Base-by-base conservation (phyloP, 2,329 filamentous ascomycete genomes). In the Aspergillus sp. region DNA sequence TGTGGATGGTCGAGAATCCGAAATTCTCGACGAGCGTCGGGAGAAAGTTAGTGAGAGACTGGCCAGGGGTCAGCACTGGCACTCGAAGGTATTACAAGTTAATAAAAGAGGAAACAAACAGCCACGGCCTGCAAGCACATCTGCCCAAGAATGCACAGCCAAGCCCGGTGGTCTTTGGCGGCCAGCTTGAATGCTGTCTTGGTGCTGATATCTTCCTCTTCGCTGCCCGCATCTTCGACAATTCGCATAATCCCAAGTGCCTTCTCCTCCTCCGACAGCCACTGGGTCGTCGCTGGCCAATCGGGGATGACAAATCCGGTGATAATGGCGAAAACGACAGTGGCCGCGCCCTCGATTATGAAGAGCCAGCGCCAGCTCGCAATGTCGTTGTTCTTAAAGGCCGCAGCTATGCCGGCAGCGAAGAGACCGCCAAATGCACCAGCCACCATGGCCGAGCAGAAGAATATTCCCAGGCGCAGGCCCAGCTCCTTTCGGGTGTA, bases 301-400 rank as follows among this genome's bases (percentile, higher is more conserved):
- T 79, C 75, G 33, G 71, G 71, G 43, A 81, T 70, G 59, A 77
- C 61, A 45, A 85, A 83, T 70, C 80, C 84, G 12, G 84, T 76
- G 5, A 75, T 64, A 4, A 81, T 64, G 7, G 82, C 80, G 0
- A 80, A 47, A 2, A 80, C 50, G 7, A 84, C 70, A 0, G 82
- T 84, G 12, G 74, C 66, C 24, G 80, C 68, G 3, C 80, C 81
- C 65, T 84, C 80, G 5, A 77, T 66, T 44, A 81, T 78, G 64
- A 82, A 81, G 37, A 82, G 77, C 79, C 78, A 80, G 19, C 75
- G 71, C 77, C 77, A 79, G 15, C 73, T 40, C 37, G 37, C 15
- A 17, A 40, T 40, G 37, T 17, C 37, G 37, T 15, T 17, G 37
- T 40, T 17, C 37, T 40, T 40, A 15, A 40, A 40, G 37, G 37